These are phyloP conservation scores for Penicillium sp. DNA, from an alignment of 2,329 filamentous ascomycete species.

Conservation along the genomic window DNA sequence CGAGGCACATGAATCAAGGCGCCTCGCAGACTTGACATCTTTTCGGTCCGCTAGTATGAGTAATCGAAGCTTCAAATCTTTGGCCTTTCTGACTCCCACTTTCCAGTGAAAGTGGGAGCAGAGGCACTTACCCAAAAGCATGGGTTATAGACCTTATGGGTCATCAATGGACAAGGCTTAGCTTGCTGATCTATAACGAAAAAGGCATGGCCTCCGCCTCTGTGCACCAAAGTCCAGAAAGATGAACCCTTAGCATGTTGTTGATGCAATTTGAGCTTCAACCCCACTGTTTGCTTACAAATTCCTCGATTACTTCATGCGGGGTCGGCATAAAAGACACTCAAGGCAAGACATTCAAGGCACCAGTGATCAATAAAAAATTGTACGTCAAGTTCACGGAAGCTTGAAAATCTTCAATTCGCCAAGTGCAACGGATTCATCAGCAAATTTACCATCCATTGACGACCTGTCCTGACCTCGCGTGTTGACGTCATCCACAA, in stretches of 20 bases:
- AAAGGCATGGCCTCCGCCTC: neutral
- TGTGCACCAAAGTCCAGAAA: neutral
- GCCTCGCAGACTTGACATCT: neutral
- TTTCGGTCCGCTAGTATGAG: neutral
- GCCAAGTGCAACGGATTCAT: neutral
- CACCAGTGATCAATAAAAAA: too few relatives aligned
- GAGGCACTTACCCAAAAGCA: neutral
- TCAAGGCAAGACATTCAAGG: neutral
- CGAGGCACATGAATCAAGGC: neutral
- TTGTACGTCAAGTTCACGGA: too few relatives aligned
- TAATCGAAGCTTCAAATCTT: neutral
- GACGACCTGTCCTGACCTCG: neutral
- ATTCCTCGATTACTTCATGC: neutral
- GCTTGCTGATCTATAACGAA: neutral
- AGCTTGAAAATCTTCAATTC: neutral
- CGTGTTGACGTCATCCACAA: neutral
- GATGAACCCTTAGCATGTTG: neutral
- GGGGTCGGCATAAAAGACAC: neutral
- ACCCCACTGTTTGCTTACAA: conserved; percentile 5
- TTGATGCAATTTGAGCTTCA: neutral
- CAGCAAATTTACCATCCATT: neutral
- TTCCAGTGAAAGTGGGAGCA: neutral
- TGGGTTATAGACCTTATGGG: neutral
- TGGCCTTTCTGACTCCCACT: neutral
- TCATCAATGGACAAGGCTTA: neutral